Conservation (phyloP, 2,329 filamentous ascomycete species). For the Teratosphaeria gauchensis region DNA sequence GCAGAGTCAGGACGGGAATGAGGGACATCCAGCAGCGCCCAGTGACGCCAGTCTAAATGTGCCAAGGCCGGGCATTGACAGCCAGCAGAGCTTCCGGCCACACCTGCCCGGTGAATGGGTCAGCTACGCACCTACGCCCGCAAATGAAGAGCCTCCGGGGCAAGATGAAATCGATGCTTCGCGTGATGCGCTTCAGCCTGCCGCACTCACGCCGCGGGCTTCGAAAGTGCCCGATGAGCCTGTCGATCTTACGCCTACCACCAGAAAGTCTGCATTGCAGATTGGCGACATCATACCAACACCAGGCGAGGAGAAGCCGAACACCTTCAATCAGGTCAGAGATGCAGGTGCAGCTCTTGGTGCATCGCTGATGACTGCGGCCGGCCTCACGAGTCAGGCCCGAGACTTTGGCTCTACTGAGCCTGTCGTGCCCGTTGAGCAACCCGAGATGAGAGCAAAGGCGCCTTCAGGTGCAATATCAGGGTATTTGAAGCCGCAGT, state of each 20-base stretch:
- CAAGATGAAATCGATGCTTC: background rate
- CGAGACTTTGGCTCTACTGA: slow-evolving; percentile 24
- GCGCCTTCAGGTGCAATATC: slow-evolving; percentile 11
- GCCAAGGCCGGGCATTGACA: slow-evolving; percentile 11
- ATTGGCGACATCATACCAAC: slow-evolving; percentile 8
- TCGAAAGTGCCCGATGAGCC: slow-evolving; percentile 3
- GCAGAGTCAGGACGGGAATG: background rate
- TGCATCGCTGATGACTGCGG: slow-evolving; percentile 33
- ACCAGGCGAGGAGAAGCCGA: background rate
- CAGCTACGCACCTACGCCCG: slow-evolving; percentile 36
- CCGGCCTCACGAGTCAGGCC: slow-evolving; percentile 26
- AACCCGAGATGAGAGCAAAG: slow-evolving; percentile 13
- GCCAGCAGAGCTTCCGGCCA: slow-evolving; percentile 37
- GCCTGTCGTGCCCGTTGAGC: slow-evolving; percentile 15
- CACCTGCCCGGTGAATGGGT: slow-evolving; percentile 46
- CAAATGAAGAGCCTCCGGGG: slow-evolving; percentile 24
- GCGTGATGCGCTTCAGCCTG: background rate
- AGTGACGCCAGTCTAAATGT: background rate
- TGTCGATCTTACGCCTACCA: slow-evolving; percentile 25
- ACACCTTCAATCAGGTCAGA: slow-evolving; percentile 33
- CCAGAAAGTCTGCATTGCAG: slow-evolving; percentile 24
- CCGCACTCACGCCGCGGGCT: slow-evolving; percentile 6
- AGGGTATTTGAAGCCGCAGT: background rate
- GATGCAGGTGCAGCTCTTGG: slow-evolving; percentile 40
- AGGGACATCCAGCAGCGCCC: background rate